These are phyloP conservation scores for Avena atlantica DNA, from an alignment of 176 grass and related monocot genomes.

Conservation along the genomic window DNA sequence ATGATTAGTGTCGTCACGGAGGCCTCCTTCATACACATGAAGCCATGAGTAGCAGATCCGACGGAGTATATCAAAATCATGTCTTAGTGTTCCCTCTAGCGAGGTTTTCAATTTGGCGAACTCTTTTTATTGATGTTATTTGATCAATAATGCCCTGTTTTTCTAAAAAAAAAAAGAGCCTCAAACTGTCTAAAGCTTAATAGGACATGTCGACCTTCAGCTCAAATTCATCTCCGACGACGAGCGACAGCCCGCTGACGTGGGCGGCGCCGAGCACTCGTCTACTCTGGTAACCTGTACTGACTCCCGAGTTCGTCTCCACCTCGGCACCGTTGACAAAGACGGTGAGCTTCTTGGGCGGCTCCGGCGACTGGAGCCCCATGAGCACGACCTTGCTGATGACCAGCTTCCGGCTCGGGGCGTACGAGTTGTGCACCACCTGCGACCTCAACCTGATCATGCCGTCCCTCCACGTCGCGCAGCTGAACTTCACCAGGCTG, in stretches of 20 bases:
- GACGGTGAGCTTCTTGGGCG: slow-evolving; percentile 10
- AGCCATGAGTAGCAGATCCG: too few relatives aligned
- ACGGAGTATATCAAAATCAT: too few relatives aligned
- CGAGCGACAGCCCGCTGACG: slow-evolving; percentile 57
- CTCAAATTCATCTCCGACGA: slow-evolving; percentile 65
- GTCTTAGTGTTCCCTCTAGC: too few relatives aligned
- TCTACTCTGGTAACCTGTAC: not conserved
- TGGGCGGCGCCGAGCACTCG: slow-evolving; percentile 44
- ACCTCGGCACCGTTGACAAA: slow-evolving; percentile 41
- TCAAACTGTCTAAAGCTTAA: not conserved
- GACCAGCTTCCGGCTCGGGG: slow-evolving; percentile 32
- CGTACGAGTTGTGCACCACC: slow-evolving; percentile 62
- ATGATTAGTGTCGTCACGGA: too few relatives aligned
- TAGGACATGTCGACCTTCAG: slow-evolving; percentile 52
- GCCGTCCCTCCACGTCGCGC: not conserved
- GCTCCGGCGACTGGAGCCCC: slow-evolving; percentile 39
- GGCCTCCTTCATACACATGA: too few relatives aligned
- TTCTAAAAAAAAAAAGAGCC: too few relatives aligned
- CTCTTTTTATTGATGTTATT: too few relatives aligned
- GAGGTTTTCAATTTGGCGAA: too few relatives aligned
- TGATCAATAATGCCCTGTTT: too few relatives aligned
- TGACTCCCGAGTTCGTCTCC: slow-evolving; percentile 10
- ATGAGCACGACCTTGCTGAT: slow-evolving; percentile 65
- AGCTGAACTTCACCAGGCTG: slow-evolving; percentile 58
- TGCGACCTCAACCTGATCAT: slow-evolving; percentile 51